phyloP scores from a whole-genome alignment of 2,329 filamentous ascomycete genomes.

The Xylaria digitata region DNA sequence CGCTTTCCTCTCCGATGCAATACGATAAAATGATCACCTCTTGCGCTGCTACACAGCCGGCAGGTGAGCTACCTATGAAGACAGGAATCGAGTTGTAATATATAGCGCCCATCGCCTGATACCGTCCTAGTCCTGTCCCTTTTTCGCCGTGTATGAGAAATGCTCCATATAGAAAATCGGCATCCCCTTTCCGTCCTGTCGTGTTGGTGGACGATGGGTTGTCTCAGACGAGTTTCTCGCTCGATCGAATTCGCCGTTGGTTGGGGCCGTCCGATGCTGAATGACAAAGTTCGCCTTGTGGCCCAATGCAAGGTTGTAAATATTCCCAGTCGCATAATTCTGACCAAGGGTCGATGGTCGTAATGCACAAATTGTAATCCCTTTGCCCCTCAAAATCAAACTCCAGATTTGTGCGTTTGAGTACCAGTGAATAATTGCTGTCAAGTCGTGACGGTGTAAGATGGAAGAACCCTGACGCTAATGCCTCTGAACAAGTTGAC shows the following conservation, averaged over 20 bases:
- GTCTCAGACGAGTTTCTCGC: slow-evolving; percentile 19
- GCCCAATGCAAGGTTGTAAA: slow-evolving; percentile 25
- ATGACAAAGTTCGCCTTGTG: slow-evolving; percentile 29
- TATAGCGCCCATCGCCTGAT: slow-evolving; percentile 36
- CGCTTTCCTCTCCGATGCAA: slow-evolving; percentile 38
- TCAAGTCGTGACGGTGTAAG: slow-evolving; percentile 36
- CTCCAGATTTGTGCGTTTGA: slow-evolving; percentile 35
- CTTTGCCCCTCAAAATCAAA: slow-evolving; percentile 36
- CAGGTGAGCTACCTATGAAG: slow-evolving; percentile 26
- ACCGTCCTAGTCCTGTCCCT: slow-evolving; percentile 27
- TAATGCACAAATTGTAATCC: slow-evolving; percentile 30
- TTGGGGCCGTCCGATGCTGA: slow-evolving; percentile 25
- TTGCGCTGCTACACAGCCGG: slow-evolving; percentile 17
- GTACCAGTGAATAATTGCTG: slow-evolving; percentile 37
- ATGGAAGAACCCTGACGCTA: slow-evolving; percentile 45
- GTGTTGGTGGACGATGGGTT: slow-evolving; percentile 14
- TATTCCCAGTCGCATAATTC: slow-evolving; percentile 26
- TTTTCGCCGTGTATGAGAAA: slow-evolving; percentile 36
- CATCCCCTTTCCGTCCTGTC: slow-evolving; percentile 17
- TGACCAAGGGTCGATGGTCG: slow-evolving; percentile 24
- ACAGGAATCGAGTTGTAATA: slow-evolving; percentile 34
- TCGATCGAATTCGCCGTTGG: slow-evolving; percentile 27
- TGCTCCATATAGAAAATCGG: slow-evolving; percentile 33
- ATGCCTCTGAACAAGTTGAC: slow-evolving; percentile 43
- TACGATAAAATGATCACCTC: slow-evolving; percentile 32